These are phyloP conservation scores for Elsinoe necatrix DNA, from an alignment of 2,329 filamentous ascomycete genomes.

Conservation along the genomic window DNA sequence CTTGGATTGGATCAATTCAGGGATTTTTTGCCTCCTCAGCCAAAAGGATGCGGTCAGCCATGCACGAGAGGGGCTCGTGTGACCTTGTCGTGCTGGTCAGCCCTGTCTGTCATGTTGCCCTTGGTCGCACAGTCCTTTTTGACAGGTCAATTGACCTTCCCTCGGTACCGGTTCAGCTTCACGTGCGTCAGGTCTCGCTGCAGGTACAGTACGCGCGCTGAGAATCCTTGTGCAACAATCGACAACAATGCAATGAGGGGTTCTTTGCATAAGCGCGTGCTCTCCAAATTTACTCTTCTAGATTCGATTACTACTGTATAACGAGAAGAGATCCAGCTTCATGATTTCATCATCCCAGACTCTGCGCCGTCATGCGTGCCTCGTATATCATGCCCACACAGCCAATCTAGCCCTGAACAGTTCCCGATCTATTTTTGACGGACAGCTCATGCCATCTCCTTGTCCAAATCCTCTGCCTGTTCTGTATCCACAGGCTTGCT, in stretches of 20 bases:
- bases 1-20: neutral
- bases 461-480: neutral
- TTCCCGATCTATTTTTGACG: neutral
- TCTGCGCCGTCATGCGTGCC: neutral
- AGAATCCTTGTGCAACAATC: neutral
- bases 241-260: neutral
- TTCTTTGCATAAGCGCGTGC: neutral
- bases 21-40: neutral
- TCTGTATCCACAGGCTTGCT: constrained; percentile 6
- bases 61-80: neutral
- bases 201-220: constrained; percentile 5
- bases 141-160: neutral
- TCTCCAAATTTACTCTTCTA: neutral
- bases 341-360: neutral
- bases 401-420: neutral
- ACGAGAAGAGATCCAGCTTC: neutral
- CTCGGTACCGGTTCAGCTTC: neutral
- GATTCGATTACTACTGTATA: constrained; percentile 1
- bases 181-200: neutral
- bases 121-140: neutral
- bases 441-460: constrained; percentile 1
- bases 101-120: neutral
- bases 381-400: neutral
- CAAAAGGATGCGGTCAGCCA: neutral
- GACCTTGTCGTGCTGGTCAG: neutral